Conservation (phyloP, 345 rosid genomes). For the Gossypium sturtianum region DNA sequence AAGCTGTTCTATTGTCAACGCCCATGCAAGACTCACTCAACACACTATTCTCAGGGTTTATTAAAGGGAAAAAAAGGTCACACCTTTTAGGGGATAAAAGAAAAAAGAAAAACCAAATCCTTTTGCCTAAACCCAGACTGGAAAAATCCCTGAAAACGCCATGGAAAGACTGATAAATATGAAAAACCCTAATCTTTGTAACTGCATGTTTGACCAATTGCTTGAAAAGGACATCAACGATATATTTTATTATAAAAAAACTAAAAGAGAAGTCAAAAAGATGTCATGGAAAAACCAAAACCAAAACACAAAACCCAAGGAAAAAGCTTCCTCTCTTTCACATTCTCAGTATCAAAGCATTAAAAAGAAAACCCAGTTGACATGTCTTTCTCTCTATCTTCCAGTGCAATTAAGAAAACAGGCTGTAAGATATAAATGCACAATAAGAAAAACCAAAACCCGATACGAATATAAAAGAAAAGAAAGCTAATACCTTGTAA, state of each 20-base stretch:
- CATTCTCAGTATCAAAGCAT: conserved; percentile 11
- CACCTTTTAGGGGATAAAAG: too few relatives aligned
- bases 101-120: too few relatives aligned
- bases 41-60: too few relatives aligned
- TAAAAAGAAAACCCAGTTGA: neutral
- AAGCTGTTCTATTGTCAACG: neutral
- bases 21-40: too few relatives aligned
- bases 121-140: neutral
- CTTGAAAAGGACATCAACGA: conserved; percentile 19
- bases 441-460: neutral
- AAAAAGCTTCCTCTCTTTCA: conserved; percentile 9
- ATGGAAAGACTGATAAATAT: conserved; percentile 1
- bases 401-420: neutral
- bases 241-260: neutral
- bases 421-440: conserved; percentile 3
- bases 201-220: conserved; percentile 31
- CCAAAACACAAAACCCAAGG: neutral
- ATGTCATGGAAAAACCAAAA: neutral
- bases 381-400: neutral
- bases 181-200: conserved; percentile 17
- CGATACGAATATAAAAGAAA: neutral
- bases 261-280: conserved; percentile 2
- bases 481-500: conserved; percentile 1
- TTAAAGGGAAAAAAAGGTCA: too few relatives aligned
- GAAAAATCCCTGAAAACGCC: conserved; percentile 6